A percentile compares a stretch with the other conserved stretches of the same genome.
Evolutionary conservation across 2,329 filamentous ascomycete genomes (phyloP).

Genomic region (Orbilia quercus): DNA sequence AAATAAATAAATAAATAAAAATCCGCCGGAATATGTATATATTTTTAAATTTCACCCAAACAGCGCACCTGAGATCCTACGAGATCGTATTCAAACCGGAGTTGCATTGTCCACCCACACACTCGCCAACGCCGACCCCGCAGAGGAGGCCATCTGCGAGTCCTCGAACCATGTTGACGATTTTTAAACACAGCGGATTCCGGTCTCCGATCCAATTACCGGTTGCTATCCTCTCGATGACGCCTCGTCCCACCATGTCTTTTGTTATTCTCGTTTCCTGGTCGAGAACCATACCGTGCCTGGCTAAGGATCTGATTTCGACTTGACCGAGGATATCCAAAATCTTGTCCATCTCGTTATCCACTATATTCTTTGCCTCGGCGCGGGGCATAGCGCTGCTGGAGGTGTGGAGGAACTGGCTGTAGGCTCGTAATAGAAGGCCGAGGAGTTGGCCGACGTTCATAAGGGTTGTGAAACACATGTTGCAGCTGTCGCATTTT

Average conservation of each 20-base stretch:
- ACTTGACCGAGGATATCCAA: conserved; percentile 54
- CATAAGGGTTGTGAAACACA: conserved; percentile 55
- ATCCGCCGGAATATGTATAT: neutral
- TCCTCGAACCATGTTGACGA: conserved; percentile 53
- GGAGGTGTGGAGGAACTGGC: conserved; percentile 49
- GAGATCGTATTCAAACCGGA: conserved; percentile 46
- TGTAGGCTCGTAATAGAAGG: conserved; percentile 42
- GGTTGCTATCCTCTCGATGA: conserved; percentile 50
- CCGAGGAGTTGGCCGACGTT: conserved; percentile 52
- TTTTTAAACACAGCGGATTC: conserved; percentile 51
- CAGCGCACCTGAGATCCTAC: neutral
- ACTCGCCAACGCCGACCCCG: conserved; percentile 52
- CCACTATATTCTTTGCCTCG: conserved; percentile 34
- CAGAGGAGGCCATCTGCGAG: conserved; percentile 44
- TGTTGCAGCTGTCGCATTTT: conserved; percentile 54
- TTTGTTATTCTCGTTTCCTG: conserved; percentile 43
- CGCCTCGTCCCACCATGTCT: conserved; percentile 51
- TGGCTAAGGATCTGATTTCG: conserved; percentile 43
- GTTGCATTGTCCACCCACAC: conserved; percentile 46
- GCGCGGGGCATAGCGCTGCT: conserved; percentile 37
- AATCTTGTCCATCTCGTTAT: conserved; percentile 54
- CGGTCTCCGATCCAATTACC: conserved; percentile 52
- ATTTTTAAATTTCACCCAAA: neutral
- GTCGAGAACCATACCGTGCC: conserved; percentile 42
- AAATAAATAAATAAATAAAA: too few species aligned